Conservation (phyloP, 192 early-diverging fungal species). For the Linnemannia zychae region DNA sequence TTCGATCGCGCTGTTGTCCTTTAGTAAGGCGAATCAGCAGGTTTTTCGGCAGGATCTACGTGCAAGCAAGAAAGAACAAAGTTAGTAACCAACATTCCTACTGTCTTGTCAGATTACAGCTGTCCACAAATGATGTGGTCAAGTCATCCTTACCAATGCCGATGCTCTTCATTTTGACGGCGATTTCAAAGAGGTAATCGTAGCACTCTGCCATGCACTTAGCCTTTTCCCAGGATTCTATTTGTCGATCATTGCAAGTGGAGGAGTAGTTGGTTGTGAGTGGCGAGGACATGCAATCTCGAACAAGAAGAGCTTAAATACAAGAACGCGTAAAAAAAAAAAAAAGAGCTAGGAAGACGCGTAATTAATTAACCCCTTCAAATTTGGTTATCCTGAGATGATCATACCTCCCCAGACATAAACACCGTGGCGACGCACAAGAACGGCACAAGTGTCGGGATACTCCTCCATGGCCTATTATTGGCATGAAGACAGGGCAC, state of each 20-base stretch:
- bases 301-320: not conserved
- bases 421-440: slow-evolving; percentile 95
- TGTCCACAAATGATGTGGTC: too few relatives aligned
- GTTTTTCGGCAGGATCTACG: slow-evolving; percentile 35
- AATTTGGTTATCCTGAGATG: not conserved
- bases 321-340: too few relatives aligned
- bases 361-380: not conserved
- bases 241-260: not conserved
- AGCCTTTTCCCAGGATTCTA: slow-evolving; percentile 95
- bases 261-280: not conserved
- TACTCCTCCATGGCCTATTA: slow-evolving; percentile 86
- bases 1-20: not conserved
- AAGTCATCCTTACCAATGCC: slow-evolving; percentile 75
- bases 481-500: not conserved
- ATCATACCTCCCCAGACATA: slow-evolving; percentile 93
- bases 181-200: slow-evolving; percentile 98
- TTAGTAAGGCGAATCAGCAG: slow-evolving; percentile 29
- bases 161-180: slow-evolving; percentile 89
- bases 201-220: slow-evolving; percentile 99
- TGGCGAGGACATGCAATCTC: not conserved
- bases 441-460: slow-evolving; percentile 93
- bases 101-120: not conserved
- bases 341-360: too few relatives aligned
- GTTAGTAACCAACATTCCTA: not conserved
- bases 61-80: not conserved